Evolutionary conservation across 192 early-diverging fungal genomes (phyloP), one percentile per base, ranked within the genome.

Genomic region (Oehlia diaphana): DNA sequence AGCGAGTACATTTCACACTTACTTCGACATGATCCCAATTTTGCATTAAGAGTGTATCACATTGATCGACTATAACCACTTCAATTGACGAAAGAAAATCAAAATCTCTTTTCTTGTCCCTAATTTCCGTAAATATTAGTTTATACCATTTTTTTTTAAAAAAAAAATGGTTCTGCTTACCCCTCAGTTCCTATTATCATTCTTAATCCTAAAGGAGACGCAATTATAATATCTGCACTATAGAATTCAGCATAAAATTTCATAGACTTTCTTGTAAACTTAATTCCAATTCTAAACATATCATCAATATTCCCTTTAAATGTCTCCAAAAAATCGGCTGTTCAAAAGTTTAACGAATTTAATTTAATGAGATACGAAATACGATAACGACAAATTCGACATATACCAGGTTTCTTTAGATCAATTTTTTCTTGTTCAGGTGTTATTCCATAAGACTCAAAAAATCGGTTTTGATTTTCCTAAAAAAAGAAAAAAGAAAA

Each of bases 261-360:
- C 81, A 97, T 87, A 21, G 95, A 87, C 83, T 93, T 96, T 58
- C 93, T 88, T 7, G 92, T 89, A 71, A 98, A 93, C 83, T 96
- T 95, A 78, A 99, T 86, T 9, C 97, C 98, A 64, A 98, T 87
- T 26, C 95, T 88, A 85, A 99, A 99, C 63, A 91, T 91, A 83
- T 99, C 98, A 81, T 98, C 98, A 81, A 96, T 95, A 83, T 98
- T 98, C 63, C 97, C 98, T 9, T 84, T 89, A 86, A 99, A 99
- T 14, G 91, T 96, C 63, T 88, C 86, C 76, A 91, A 84, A 82
- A 88, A 95, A 81, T 99, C 97, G 1, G 88, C 91, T 86, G 74
- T 3, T 31, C 21, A 71, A 47, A 39, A 67, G n/a, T 7, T 19
- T 21, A 68, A 4, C 9, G 26, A 26, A 37, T 62, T 47, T n/a